A percentile compares a stretch with the other conserved stretches of the same genome.
Conservation (phyloP, 768 basidiomycete genomes). For the Phallus indusiatus region DNA sequence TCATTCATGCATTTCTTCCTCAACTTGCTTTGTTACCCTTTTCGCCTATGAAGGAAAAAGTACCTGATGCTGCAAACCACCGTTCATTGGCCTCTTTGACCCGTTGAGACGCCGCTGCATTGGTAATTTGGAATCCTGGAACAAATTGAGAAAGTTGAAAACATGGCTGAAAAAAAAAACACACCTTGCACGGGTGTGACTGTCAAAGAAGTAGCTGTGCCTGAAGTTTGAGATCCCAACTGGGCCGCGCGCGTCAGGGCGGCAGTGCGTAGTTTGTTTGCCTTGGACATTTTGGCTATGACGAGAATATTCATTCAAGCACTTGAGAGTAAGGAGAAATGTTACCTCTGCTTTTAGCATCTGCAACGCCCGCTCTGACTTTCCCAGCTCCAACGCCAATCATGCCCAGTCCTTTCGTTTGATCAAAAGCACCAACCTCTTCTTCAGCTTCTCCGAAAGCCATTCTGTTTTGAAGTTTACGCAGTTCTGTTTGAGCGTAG, state of each 20-base stretch:
- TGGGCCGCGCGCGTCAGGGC: constrained; percentile 72
- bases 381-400: constrained; percentile 82
- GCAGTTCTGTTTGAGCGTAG: constrained; percentile 91
- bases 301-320: not conserved
- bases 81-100: constrained; percentile 95
- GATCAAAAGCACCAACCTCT: constrained; percentile 93
- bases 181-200: constrained; percentile 94
- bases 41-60: constrained; percentile 68
- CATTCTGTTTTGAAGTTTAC: constrained; percentile 96
- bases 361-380: constrained; percentile 79
- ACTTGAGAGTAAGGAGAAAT: constrained; percentile 3
- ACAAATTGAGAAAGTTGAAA: constrained; percentile 1
- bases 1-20: constrained; percentile 7
- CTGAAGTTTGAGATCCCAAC: constrained; percentile 46
- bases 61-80: constrained; percentile 81
- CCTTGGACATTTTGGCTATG: constrained; percentile 90
- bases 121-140: constrained; percentile 87
- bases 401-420: constrained; percentile 98
- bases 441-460: constrained; percentile 91
- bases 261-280: constrained; percentile 84
- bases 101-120: constrained; percentile 73
- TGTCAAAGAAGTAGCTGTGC: constrained; percentile 83
- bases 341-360: constrained; percentile 85
- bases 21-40: constrained; percentile 25
- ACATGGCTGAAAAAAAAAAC: constrained; percentile 13